phyloP scores from a whole-genome alignment of 2,329 filamentous ascomycete genomes.

The Cladorrhinum sp. region DNA sequence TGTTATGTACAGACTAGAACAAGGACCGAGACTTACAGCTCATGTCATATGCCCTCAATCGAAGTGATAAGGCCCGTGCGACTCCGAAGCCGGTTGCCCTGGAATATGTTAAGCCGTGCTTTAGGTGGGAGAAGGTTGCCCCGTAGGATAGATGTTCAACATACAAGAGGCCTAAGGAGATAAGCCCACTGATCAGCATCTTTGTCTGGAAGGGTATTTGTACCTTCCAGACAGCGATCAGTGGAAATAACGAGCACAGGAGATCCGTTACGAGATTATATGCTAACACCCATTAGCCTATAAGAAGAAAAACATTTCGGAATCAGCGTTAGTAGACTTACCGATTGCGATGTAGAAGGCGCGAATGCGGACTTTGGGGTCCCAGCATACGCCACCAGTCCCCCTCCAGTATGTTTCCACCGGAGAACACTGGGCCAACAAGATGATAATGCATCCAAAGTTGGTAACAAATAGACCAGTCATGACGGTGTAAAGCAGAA shows the following conservation, averaged over 20 bases:
- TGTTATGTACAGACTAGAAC: neutral
- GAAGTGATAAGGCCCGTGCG: slow-evolving; percentile 26
- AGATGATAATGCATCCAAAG: slow-evolving; percentile 32
- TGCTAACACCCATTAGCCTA: too few species aligned
- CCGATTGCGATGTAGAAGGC: slow-evolving; percentile 35
- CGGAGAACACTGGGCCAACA: slow-evolving; percentile 34
- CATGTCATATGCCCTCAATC: slow-evolving; percentile 25
- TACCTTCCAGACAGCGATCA: slow-evolving; percentile 35
- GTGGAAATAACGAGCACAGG: slow-evolving; percentile 30
- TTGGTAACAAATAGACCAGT: slow-evolving; percentile 33
- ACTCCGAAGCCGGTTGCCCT: slow-evolving; percentile 31
- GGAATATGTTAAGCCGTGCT: too few species aligned
- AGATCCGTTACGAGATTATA: slow-evolving; percentile 30
- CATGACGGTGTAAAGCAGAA: slow-evolving; percentile 34
- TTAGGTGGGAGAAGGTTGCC: too few species aligned
- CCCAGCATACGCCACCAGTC: slow-evolving; percentile 30
- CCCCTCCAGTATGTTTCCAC: slow-evolving; percentile 34
- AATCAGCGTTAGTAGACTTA: slow-evolving; percentile 1
- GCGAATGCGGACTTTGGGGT: slow-evolving; percentile 33
- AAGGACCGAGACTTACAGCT: slow-evolving; percentile 25
- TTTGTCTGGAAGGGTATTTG: slow-evolving; percentile 33
- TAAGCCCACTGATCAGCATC: slow-evolving; percentile 32
- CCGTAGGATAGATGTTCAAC: slow-evolving; percentile 7
- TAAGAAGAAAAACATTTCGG: too few species aligned
- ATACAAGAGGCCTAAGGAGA: slow-evolving; percentile 32